Base-by-base conservation (phyloP, 352 stramenopile genomes). In the Hyaloperonospora brassicae region DNA sequence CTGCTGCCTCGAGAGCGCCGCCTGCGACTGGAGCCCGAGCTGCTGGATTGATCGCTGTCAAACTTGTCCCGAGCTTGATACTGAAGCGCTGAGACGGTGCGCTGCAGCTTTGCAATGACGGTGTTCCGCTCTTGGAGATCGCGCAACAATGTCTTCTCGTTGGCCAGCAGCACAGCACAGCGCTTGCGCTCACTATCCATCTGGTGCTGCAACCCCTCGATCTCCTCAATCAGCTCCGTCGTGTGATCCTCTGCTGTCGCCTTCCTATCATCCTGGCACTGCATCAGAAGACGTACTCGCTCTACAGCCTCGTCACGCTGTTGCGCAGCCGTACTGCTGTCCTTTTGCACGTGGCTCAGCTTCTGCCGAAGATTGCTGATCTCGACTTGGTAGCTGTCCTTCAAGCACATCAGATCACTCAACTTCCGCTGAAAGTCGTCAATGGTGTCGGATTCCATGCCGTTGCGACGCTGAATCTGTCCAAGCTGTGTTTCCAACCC, bases 61-160 rank as follows among this genome's bases (percentile, higher is more conserved):
- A 39, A 52, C 52, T 50, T 59, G 40, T 57, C 59, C 3, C 49
- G 66, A 4, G 22, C n/a, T 10, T 55, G 53, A 23, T 73, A 64
- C 35, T 83, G 64, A 40, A 79, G 52, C 39, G 45, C 30, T 6
- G 72, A 58, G 22, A 87, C 38, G 2, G 63, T 70, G 14, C 65
- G 71, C 49, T 89, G 63, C 10, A 89, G 57, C 55, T 79, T 84
- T 13, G 52, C 52, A 45, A 87, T 68, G 23, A 64, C 64, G 9
- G 64, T 42, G 46, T 80, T 84, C n/a, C 77, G 74, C 47, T 89
- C 76, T n/a, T 76, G 72, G 36, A 89, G 70, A 55, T 89, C 79
- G 8, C 76, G 74, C 43, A 86, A 50, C 44, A 89, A 58, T 10
- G 66, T 84, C 57, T 87, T 85, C 55, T 89, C 79, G 49, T 89